Base-by-base conservation (phyloP, 2,329 filamentous ascomycete genomes). In the Coniella vitis region DNA sequence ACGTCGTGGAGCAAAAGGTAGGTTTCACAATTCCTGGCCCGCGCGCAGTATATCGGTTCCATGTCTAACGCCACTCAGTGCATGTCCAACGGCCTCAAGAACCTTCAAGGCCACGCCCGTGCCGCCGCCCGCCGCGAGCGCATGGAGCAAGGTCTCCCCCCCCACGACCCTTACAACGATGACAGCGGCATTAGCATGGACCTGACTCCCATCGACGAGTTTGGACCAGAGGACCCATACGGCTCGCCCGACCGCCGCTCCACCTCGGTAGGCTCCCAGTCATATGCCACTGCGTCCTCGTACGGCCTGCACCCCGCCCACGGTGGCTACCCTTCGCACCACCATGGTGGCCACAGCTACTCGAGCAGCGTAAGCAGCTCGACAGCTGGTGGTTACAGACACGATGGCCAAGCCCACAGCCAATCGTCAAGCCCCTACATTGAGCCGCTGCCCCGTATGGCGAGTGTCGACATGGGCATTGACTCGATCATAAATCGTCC, bases 41-140 rank as follows among this genome's bases (percentile, higher is more conserved):
- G 14, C 14, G 12, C 29, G 29, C 10, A 13, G 22, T 20, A 38
- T 8, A 38, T 19, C 16, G 3, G 1, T 22, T 42, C 5, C 25
- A 40, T 16, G 19, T 34, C 13, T 37, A 16, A 57, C 10, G 40
- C 56, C 9, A 31, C 7, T 12, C 25, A 91, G 87, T 89, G 86
- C 68, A 87, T 93, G 82, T 83, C 86, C 63, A 86, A 86, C 61
- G 87, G 88, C 32, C 72, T 91, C 58, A 91, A 90, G 69, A 90
- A 87, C 65, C 76, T 93, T 50, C 83, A 85, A 63, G 81, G 82
- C 58, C 79, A 81, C 45, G 76, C 82, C 55, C 79, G 86, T 54
- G 77, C 83, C 48, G 80, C 78, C 50, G 74, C 78, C 51, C 79
- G 83, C 56, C 83, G 83, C 59, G 83, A 82, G 69, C 79, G 78